Percentiles rank a stretch among this genome's conserved stretches.
Conservation (phyloP, 139 green algal species). For the Yamagishiella unicocca region DNA sequence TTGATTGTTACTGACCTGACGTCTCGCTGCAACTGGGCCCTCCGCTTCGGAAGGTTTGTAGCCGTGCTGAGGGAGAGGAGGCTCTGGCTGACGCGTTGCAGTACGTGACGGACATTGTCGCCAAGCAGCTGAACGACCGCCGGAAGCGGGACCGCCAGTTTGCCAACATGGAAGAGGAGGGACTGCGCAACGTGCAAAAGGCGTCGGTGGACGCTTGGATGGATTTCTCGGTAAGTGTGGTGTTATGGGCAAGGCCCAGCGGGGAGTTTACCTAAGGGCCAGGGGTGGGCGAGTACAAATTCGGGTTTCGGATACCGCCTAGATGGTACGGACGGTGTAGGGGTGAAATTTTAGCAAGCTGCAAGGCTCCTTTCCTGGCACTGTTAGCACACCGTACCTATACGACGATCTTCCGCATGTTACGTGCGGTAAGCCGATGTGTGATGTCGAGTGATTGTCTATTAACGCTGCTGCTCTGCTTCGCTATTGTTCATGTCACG, state of each 20-base stretch:
- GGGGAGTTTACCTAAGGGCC: no score
- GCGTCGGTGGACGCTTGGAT: background rate
- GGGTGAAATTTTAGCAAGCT: no score
- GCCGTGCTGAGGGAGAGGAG: constrained; percentile 4
- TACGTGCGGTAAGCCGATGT: no score
- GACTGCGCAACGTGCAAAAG: background rate
- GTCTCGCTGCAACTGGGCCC: no score
- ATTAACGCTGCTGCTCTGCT: background rate
- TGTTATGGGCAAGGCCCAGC: no score
- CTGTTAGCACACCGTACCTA: no score
- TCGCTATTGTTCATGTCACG: background rate
- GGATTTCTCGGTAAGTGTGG: background rate
- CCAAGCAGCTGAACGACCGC: background rate
- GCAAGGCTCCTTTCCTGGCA: background rate
- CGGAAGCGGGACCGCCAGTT: background rate
- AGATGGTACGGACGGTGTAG: no score
- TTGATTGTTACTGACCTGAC: no score
- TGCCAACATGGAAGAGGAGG: background rate
- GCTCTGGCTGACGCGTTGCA: constrained; percentile 5
- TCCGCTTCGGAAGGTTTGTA: constrained; percentile 51
- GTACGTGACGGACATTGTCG: background rate
- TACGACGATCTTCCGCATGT: no score
- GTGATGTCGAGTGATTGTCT: no score
- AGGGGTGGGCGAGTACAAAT: no score
- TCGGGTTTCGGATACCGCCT: no score